Base-by-base conservation (phyloP, 192 early-diverging fungal species). In the Glomus cerebriforme region DNA sequence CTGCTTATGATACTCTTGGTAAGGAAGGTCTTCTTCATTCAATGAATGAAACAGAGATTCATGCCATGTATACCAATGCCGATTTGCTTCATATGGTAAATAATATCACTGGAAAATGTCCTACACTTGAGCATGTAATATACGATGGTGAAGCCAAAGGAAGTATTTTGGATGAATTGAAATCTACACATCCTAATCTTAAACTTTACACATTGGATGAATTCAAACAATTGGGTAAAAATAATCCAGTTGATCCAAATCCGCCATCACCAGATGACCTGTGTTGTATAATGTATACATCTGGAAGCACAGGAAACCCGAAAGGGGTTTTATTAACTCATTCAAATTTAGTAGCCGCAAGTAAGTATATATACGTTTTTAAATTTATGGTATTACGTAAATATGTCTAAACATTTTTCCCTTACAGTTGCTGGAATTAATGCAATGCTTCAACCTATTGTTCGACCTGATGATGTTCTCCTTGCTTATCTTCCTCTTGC, bases 261-360 rank as follows among this genome's bases (percentile, higher is more conserved):
- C 86, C 89, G n/a, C 95, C 96, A 12, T 85, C 81, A 24, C 81
- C 90, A 12, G 92, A 93, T 75, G 94, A 95, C 79, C 85, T 85
- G 26, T 90, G 91, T 85, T 88, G 93, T 75, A 94, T 98, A 77
- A 96, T 98, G 95, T 98, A 92, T 81, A 95, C 92, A 24, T 92
- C 91, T 80, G 94, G 97, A 47, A 92, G 91, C n/a, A 98, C 96
- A 15, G 96, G 97, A 27, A 91, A 91, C 83, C 96, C 97, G 62
- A 97, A 97, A 83, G 97, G 97, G 76, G 96, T 96, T 45, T 81
- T 95, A 77, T 83, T 99, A 12, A 88, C 91, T 64, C 96, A 99
- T 81, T 81, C 86, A 70, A 96, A 95, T 79, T 83, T 98, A 73
- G 86, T 96, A 70, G 90, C 97, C 73, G 91, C 93, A 71, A 83